Conservation (phyloP, 257 asterid species). For the Leptodermis oblonga region DNA sequence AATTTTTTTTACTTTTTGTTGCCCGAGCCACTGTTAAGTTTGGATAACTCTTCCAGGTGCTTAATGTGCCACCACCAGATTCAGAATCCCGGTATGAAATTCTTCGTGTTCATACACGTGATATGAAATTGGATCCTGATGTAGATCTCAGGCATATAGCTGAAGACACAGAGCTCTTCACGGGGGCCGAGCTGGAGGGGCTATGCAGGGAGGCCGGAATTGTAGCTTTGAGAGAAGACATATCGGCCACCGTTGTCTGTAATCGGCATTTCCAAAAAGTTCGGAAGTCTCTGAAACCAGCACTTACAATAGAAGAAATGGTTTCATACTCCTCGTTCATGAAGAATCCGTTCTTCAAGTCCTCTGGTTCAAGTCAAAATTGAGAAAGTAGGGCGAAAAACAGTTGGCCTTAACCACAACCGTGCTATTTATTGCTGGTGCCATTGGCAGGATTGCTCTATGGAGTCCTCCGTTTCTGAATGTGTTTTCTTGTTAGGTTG, state of each 20-base stretch:
- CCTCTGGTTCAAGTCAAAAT: constrained; percentile 17
- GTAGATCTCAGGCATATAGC: constrained; percentile 68
- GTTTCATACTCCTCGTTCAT: constrained; percentile 57
- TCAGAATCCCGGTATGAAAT: constrained; percentile 67
- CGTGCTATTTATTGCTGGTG: constrained; percentile 23
- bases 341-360: constrained; percentile 42
- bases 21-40: too few species aligned
- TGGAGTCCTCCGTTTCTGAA: constrained; percentile 21
- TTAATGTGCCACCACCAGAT: constrained; percentile 93
- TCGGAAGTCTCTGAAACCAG: constrained; percentile 56
- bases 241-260: constrained; percentile 60
- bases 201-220: constrained; percentile 89
- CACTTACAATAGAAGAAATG: constrained; percentile 53
- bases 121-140: constrained; percentile 51
- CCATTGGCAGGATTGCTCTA: constrained; percentile 17
- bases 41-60: constrained; percentile 45
- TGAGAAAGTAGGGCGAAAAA: constrained; percentile 21
- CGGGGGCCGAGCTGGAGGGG: constrained; percentile 88
- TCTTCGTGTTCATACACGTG: constrained; percentile 76
- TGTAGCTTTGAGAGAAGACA: constrained; percentile 81
- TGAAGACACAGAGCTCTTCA: constrained; percentile 63
- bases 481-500: constrained; percentile 23
- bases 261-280: constrained; percentile 62
- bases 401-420: constrained; percentile 28
- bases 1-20: neutral